Conservation (phyloP, 495 filamentous ascomycete genomes). For the Geoglossum glabrum region DNA sequence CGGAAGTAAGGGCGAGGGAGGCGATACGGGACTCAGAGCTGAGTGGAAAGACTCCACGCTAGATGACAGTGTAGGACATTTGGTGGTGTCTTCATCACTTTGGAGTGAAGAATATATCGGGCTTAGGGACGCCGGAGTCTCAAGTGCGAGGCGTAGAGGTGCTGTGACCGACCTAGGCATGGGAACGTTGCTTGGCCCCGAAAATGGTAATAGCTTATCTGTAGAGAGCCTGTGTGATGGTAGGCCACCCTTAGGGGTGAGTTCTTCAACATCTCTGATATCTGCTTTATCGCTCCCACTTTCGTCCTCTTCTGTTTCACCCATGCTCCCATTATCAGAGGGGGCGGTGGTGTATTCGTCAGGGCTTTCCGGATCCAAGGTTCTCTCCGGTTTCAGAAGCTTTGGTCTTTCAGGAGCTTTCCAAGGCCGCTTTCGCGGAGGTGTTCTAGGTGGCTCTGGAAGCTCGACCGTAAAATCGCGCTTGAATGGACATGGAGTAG, state of each 20-base stretch:
- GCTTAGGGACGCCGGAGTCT: conserved; percentile 16
- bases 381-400: conserved; percentile 26
- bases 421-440: conserved; percentile 49
- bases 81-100: conserved; percentile 13
- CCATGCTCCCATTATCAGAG: not conserved
- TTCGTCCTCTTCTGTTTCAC: not conserved
- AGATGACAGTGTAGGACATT: conserved; percentile 27
- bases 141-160: conserved; percentile 25
- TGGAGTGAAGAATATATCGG: not conserved
- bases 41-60: conserved; percentile 44
- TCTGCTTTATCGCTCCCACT: not conserved
- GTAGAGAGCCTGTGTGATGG: not conserved
- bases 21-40: conserved; percentile 28
- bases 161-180: conserved; percentile 21
- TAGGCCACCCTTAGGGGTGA: not conserved
- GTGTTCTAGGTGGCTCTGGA: conserved; percentile 45
- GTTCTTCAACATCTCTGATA: not conserved
- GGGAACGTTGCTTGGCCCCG: not conserved
- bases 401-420: conserved; percentile 20
- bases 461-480: conserved; percentile 54
- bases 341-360: not conserved
- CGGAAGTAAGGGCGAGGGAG: conserved; percentile 28
- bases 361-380: not conserved
- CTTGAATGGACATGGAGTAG: conserved; percentile 69
- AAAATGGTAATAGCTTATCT: not conserved